Percentiles rank a stretch among this genome's conserved stretches.
Evolutionary conservation across 768 basidiomycete genomes (phyloP).

Genomic region (Panaeolus papilionaceus): DNA sequence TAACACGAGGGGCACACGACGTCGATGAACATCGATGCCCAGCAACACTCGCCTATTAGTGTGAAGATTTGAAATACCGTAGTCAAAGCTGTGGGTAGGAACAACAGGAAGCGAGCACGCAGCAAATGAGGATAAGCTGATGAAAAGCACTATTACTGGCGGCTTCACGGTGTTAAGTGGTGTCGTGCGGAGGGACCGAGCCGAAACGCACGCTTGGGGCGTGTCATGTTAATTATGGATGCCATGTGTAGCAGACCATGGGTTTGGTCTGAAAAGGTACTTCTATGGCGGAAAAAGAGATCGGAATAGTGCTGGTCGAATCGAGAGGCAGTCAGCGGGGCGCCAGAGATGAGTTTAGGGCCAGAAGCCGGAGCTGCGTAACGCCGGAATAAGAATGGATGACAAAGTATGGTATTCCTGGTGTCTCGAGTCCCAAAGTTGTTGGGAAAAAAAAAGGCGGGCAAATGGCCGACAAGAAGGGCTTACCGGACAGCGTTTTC

Average conservation of each 20-base stretch:
- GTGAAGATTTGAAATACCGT: slow-evolving; percentile 11
- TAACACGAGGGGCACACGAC: slow-evolving; percentile 33
- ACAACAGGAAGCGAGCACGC: slow-evolving; percentile 6
- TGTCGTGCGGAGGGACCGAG: slow-evolving; percentile 12
- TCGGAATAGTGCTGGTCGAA: not conserved
- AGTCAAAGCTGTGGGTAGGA: slow-evolving; percentile 8
- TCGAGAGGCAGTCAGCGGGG: not conserved
- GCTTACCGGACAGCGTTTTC: not conserved
- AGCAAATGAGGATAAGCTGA: slow-evolving; percentile 2
- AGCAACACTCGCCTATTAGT: slow-evolving; percentile 21
- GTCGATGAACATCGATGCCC: slow-evolving; percentile 30
- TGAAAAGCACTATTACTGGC: slow-evolving; percentile 8
- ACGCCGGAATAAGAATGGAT: not conserved
- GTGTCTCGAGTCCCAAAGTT: not conserved
- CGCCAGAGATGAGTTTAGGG: not conserved
- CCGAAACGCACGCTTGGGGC: slow-evolving; percentile 13
- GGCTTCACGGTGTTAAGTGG: slow-evolving; percentile 7
- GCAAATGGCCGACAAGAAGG: not conserved
- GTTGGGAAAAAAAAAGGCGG: not conserved
- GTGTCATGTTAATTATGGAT: slow-evolving; percentile 13
- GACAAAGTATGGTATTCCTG: not conserved
- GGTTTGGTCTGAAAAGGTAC: not conserved
- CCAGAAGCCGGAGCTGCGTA: not conserved
- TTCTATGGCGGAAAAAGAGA: not conserved
- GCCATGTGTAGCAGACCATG: slow-evolving; percentile 7